Percentiles rank a stretch among this genome's conserved stretches.
These are phyloP conservation scores for Rhynchospora pubera DNA, from an alignment of 176 grass and related monocot genomes.

Conservation along the genomic window DNA sequence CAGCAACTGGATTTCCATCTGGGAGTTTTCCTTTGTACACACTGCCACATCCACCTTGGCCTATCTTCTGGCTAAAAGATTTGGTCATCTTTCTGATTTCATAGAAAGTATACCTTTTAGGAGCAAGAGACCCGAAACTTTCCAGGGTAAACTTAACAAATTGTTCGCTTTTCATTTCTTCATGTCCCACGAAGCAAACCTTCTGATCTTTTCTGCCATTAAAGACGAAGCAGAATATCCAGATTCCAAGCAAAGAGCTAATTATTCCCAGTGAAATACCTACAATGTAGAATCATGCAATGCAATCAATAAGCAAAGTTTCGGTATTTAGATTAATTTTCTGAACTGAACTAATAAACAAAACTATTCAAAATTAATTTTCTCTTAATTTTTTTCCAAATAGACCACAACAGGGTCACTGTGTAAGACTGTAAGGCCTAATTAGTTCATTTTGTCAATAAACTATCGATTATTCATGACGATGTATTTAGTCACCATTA, in stretches of 20 bases:
- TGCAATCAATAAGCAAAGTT: background rate
- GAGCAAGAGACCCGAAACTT: conserved; percentile 2
- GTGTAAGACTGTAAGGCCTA: too few relatives aligned
- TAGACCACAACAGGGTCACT: too few relatives aligned
- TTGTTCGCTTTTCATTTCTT: background rate
- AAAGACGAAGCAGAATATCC: background rate
- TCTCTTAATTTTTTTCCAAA: too few relatives aligned
- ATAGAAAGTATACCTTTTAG: conserved; percentile 35
- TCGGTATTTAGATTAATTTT: background rate
- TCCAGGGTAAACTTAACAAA: conserved; percentile 4
- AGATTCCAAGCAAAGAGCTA: background rate
- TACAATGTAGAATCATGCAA: background rate
- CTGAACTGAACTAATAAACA: background rate
- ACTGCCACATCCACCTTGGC: conserved; percentile 35
- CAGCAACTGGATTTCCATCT: conserved; percentile 24
- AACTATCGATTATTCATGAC: too few relatives aligned
- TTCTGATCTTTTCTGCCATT: background rate
- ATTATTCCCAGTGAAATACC: background rate
- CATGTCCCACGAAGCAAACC: background rate
- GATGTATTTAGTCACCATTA: too few relatives aligned
- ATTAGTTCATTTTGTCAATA: too few relatives aligned
- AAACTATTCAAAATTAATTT: too few relatives aligned
- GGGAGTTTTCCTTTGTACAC: conserved; percentile 37
- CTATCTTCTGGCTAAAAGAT: conserved; percentile 38
- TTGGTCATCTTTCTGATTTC: conserved; percentile 39